Evolutionary conservation across 495 filamentous ascomycete species (phyloP), one percentile per base, ranked within the genome.

Genomic region (Xylaria grammica): DNA sequence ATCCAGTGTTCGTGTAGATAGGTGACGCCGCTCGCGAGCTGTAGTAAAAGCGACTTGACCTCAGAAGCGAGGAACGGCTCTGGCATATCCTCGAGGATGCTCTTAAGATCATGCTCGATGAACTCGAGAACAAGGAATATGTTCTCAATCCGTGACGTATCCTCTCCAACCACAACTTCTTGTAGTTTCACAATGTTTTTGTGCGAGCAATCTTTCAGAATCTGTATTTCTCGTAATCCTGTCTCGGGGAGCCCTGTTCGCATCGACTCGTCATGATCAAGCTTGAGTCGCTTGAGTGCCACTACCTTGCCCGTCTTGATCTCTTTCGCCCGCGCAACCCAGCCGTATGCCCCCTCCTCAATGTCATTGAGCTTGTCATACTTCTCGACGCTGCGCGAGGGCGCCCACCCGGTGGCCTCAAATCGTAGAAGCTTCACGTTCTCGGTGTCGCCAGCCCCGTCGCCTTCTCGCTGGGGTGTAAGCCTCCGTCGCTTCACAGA

Each of bases 61-160:
- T 99, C 95, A 34, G 93, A 97, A 15, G 91, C 89, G 52, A 96
- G 84, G 78, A 99, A 99, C 0, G 94, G 93, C 69, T 97, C 92
- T 52, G 88, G 84, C 92, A 97, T 97, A 71, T 94, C 91, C 68
- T 96, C 91, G 64, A 94, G 90, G 62, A 99, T 85, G 62, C 91
- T 91, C 80, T 96, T 97, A 64, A 99, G 90, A 76, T 99, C 95
- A 82, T 99, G 95, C 82, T 97, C 94, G 72, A 97, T 82, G 80
- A 98, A 99, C 76, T 97, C 94, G 86, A 99, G 94, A 62, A 99
- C 95, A 53, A 99, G 88, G 81, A 90, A 98, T 66, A 97, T 88
- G 80, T 92, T 91, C 65, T 93, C 87, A 71, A 93, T 81, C 54
- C 82, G 87, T 65, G 68, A 79, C 60, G 74, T 78, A 62, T 81